Percentiles rank a stretch among this genome's conserved stretches.
These are phyloP conservation scores for Nicotiana tomentosiformis DNA, from an alignment of 257 asterid species.

Conservation along the genomic window DNA sequence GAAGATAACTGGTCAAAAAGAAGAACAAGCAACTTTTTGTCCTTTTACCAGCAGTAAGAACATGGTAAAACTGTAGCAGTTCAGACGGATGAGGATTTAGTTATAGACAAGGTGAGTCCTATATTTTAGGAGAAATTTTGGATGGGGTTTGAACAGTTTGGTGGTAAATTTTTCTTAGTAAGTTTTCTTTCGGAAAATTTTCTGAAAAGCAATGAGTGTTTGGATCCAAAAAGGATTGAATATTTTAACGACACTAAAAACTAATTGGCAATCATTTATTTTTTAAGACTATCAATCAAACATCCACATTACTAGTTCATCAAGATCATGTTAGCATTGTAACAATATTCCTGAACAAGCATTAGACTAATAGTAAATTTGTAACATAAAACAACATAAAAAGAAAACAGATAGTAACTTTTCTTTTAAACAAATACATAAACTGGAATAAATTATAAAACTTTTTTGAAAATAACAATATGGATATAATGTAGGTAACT, in stretches of 20 bases:
- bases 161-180: not conserved
- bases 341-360: not conserved
- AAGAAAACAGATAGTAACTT: not conserved
- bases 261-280: not conserved
- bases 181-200: not conserved
- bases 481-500: not conserved
- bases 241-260: not conserved
- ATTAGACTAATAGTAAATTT: not conserved
- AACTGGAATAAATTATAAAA: not conserved
- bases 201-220: not conserved
- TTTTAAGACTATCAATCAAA: not conserved
- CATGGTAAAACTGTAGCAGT: not conserved
- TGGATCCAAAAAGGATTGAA: not conserved
- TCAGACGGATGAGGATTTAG: not conserved
- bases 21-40: not conserved
- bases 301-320: conserved; percentile 2
- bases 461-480: not conserved
- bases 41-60: not conserved
- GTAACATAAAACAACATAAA: not conserved
- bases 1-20: not conserved
- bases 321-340: not conserved
- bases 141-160: not conserved
- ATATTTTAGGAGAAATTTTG: not conserved
- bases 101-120: not conserved
- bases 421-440: not conserved